Conservation (phyloP, 2,329 filamentous ascomycete genomes). For the Penicillium sclerotigenum region DNA sequence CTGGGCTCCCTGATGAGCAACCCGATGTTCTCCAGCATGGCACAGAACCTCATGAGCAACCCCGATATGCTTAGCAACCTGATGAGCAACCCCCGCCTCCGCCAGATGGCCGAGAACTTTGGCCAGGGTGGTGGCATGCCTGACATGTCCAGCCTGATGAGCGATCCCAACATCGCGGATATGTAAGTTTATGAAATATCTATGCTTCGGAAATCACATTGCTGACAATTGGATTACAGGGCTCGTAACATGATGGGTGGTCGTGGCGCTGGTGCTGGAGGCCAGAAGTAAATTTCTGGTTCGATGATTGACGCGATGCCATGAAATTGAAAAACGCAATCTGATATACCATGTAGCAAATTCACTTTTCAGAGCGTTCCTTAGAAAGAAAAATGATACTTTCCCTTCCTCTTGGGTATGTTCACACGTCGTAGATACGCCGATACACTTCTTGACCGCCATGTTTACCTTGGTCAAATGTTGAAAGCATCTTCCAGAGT, state of each 20-base stretch:
- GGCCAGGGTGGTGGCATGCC: slow-evolving; percentile 77
- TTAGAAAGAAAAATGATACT: slow-evolving; percentile 15
- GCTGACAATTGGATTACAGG: slow-evolving; percentile 39
- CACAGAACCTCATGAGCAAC: slow-evolving; percentile 95
- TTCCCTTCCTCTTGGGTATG: background rate
- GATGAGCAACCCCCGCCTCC: slow-evolving; percentile 88
- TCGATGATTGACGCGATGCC: slow-evolving; percentile 12
- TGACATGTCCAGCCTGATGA: slow-evolving; percentile 81
- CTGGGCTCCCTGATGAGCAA: slow-evolving; percentile 87
- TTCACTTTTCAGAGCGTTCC: slow-evolving; percentile 18
- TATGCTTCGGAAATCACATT: background rate
- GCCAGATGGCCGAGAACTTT: slow-evolving; percentile 82
- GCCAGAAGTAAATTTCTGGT: slow-evolving; percentile 17
- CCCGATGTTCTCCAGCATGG: slow-evolving; percentile 97
- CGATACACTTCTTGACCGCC: background rate
- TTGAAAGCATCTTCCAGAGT: background rate
- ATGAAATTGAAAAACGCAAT: slow-evolving; percentile 19
- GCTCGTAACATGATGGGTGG: slow-evolving; percentile 68
- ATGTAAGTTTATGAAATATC: slow-evolving; percentile 65
- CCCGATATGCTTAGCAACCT: slow-evolving; percentile 86
- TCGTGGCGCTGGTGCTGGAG: slow-evolving; percentile 24
- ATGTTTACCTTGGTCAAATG: background rate
- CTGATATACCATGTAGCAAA: slow-evolving; percentile 20
- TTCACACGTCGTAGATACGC: background rate
- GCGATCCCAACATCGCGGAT: slow-evolving; percentile 84